Base-by-base conservation (phyloP, 1,284 basidiomycete species). In the Mycena sp. region DNA sequence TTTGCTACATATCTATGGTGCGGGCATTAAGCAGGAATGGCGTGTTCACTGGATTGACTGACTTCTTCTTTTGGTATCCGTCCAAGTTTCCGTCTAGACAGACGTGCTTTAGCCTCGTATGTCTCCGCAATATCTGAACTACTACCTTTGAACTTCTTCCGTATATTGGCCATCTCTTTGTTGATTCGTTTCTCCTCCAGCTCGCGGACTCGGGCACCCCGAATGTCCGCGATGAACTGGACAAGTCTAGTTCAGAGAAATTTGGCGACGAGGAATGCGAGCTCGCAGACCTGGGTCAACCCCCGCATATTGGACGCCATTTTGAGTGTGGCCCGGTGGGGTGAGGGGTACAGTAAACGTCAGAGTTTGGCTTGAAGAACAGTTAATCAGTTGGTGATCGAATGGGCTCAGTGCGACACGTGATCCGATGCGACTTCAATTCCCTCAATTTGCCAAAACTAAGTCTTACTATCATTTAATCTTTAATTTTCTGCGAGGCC, bases 21-120 rank as follows among this genome's bases (percentile, higher is more conserved):
- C 46, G 2, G 72, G 78, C 60, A 62, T 73, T 67, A 38, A 48
- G 64, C 25, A 54, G 63, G 60, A 71, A 65, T 52, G 38, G 56
- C n/a, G 46, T 38, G 30, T 38, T 48, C 13, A 64, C 61, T 22
- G 13, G 60, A 64, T 30, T 77, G 54, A 86, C 90, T 81, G 85
- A 98, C 93, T 99, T 99, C 85, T 99, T 99, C 89, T 97, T 98
- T 85, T 98, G 96, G 83, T 99, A 98, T 39, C 97, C 97, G 78
- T 99, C 97, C 76, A 99, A 84, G 80, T 97, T 97, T 22, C 97
- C 97, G 78, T 99, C 97, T 96, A 78, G 18, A 75, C 61, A 46
- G 62, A 55, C 54, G 20, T 54, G 25, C 46, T 44, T 68, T 44
- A 65, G 48, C 41, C 62, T 16, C 1, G 41, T 22, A 25, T 25